phyloP scores from a whole-genome alignment of 176 grass and related monocot species.

The Coix lacrymajobi region DNA sequence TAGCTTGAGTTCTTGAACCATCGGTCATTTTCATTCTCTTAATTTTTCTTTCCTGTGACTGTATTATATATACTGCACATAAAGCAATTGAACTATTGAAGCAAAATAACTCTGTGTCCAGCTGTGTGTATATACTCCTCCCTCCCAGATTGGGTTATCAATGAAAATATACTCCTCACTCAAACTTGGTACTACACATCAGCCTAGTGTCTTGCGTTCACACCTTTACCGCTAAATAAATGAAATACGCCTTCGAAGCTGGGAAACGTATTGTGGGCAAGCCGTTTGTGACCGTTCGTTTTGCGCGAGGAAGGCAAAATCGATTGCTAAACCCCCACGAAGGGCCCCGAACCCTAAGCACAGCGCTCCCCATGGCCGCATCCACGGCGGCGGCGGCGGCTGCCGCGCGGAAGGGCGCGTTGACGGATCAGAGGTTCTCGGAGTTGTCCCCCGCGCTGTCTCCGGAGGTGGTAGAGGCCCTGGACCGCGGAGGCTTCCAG shows the following conservation, averaged over 20 bases:
- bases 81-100: neutral
- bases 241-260: neutral
- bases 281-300: neutral
- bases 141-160: neutral
- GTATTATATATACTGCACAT: neutral
- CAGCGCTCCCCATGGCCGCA: constrained; percentile 21
- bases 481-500: constrained; percentile 56
- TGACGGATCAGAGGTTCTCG: constrained; percentile 65
- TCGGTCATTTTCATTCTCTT: neutral
- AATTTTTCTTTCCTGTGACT: neutral
- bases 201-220: neutral
- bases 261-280: neutral
- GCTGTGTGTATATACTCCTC: neutral
- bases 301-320: neutral
- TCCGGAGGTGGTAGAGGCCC: constrained; percentile 51
- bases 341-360: neutral
- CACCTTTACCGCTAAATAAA: neutral
- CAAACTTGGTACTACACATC: neutral
- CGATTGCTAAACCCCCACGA: neutral
- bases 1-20: neutral
- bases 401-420: constrained; percentile 43
- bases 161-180: neutral
- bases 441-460: constrained; percentile 59
- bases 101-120: neutral
- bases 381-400: constrained; percentile 19